phyloP scores from a whole-genome alignment of 805 yeast genomes.

The Pichia thaimueangensis region DNA sequence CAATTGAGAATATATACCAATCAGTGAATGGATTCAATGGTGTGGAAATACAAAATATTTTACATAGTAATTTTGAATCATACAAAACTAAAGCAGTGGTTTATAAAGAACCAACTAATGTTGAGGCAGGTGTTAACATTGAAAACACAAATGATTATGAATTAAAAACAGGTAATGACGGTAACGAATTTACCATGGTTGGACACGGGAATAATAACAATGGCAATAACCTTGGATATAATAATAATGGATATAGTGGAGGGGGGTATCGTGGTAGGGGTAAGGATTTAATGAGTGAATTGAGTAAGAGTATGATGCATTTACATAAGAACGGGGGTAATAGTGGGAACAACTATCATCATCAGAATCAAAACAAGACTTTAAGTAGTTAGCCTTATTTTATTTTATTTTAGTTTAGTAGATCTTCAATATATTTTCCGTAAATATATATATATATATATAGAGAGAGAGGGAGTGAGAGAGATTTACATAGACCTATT shows the following conservation, averaged over 20 bases:
- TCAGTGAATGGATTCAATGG: conserved; percentile 8
- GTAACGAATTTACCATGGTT: background rate
- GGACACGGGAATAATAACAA: background rate
- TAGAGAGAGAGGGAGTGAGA: too few relatives aligned
- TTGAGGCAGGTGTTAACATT: background rate
- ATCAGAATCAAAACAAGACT: too few relatives aligned
- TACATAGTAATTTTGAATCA: background rate
- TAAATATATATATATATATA: too few relatives aligned
- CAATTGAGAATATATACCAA: background rate
- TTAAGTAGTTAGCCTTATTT: too few relatives aligned
- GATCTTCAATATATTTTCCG: too few relatives aligned
- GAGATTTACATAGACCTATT: too few relatives aligned
- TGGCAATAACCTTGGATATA: background rate
- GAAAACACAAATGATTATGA: background rate
- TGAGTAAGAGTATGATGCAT: conserved; percentile 1
- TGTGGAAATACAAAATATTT: background rate
- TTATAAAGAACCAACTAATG: background rate
- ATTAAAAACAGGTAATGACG: background rate
- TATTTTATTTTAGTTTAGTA: too few relatives aligned
- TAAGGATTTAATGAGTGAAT: conserved; percentile 4
- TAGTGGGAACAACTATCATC: too few relatives aligned
- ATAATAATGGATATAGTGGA: background rate
- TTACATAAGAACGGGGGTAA: background rate
- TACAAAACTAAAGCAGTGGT: background rate
- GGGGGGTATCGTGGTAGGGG: background rate